Conservation (phyloP, 2,329 filamentous ascomycete genomes). For the Seiridium unicorne region DNA sequence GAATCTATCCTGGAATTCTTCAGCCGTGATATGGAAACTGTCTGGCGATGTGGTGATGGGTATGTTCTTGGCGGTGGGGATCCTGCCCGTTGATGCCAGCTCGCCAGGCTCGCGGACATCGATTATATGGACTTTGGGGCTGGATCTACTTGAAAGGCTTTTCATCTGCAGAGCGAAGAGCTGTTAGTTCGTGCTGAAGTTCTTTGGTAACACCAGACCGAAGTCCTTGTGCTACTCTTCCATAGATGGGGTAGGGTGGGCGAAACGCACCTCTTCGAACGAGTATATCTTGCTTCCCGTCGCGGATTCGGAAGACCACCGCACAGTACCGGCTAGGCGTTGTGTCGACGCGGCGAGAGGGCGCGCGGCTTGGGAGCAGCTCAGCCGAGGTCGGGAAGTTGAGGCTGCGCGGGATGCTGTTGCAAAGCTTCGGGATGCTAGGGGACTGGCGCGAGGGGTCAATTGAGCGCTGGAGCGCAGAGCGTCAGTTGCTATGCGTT, state of each 20-base stretch:
- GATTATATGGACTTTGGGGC: constrained; percentile 17
- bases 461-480: constrained; percentile 7
- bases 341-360: not conserved
- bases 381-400: not conserved
- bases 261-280: constrained; percentile 27
- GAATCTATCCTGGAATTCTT: constrained; percentile 81
- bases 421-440: not conserved
- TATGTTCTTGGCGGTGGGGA: constrained; percentile 80
- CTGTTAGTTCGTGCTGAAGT: no score
- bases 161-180: constrained; percentile 15
- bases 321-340: constrained; percentile 2
- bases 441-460: not conserved
- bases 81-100: constrained; percentile 62
- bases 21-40: constrained; percentile 69
- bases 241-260: not conserved
- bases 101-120: constrained; percentile 75
- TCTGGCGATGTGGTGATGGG: constrained; percentile 77
- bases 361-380: not conserved
- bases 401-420: not conserved
- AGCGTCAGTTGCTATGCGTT: constrained; percentile 4
- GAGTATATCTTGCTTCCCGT: constrained; percentile 25
- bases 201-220: not conserved
- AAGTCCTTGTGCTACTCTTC: not conserved
- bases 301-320: constrained; percentile 22
- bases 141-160: constrained; percentile 12